Conservation (phyloP, 805 yeast genomes). For the Blastobotrys attinorum region DNA sequence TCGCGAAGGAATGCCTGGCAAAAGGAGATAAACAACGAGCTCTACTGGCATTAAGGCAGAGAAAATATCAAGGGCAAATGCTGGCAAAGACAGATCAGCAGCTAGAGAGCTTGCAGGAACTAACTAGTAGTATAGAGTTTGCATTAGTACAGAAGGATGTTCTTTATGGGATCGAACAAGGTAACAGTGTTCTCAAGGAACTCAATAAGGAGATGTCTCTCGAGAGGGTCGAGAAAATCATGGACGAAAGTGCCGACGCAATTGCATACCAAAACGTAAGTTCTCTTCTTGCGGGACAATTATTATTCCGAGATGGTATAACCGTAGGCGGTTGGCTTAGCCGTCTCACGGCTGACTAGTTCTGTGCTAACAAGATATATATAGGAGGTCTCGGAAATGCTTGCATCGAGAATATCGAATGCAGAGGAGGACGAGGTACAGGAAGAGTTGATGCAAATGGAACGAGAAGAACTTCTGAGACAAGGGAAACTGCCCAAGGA, state of each 20-base stretch:
- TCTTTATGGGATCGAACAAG: conserved; percentile 68
- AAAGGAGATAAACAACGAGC: conserved; percentile 53
- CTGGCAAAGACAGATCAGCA: conserved; percentile 68
- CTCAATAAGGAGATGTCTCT: conserved; percentile 72
- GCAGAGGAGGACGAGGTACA: conserved; percentile 29
- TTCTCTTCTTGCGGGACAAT: too few species aligned
- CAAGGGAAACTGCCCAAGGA: too few species aligned
- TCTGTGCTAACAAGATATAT: too few species aligned
- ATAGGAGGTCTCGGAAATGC: conserved; percentile 32
- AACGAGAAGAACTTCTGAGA: conserved; percentile 15
- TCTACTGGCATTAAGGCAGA: conserved; percentile 59
- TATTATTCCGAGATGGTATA: too few species aligned
- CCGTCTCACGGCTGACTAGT: too few species aligned
- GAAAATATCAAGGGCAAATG: conserved; percentile 75
- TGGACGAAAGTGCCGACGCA: conserved; percentile 83
- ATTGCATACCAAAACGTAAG: conserved; percentile 66
- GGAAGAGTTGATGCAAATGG: conserved; percentile 26
- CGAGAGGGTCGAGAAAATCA: conserved; percentile 68
- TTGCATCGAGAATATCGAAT: conserved; percentile 30
- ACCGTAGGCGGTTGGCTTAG: too few species aligned
- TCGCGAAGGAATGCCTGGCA: conserved; percentile 50
- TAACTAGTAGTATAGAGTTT: conserved; percentile 60
- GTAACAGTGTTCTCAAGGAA: conserved; percentile 66
- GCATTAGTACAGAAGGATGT: conserved; percentile 85
- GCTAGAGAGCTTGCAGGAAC: conserved; percentile 66